Evolutionary conservation across 768 basidiomycete genomes (phyloP).

Genomic region (Phlebiopsis flavidoalba): DNA sequence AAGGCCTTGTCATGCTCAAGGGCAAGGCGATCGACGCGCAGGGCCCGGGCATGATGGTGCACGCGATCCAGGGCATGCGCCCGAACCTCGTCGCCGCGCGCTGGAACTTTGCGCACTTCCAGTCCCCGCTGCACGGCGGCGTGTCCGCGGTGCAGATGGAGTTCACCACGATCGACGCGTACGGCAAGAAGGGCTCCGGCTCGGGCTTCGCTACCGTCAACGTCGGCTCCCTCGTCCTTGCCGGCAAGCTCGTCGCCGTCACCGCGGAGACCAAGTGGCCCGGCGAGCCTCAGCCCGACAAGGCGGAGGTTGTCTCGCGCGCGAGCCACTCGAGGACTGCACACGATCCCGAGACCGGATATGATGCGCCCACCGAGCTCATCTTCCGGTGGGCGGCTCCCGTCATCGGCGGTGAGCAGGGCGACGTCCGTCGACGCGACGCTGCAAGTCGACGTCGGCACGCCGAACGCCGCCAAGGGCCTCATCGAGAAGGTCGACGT

Average conservation of each 20-base stretch:
- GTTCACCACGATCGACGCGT: slow-evolving; percentile 74
- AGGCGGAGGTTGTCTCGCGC: slow-evolving; percentile 53
- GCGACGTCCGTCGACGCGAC: slow-evolving; percentile 48
- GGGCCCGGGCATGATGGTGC: slow-evolving; percentile 82
- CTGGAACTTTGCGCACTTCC: slow-evolving; percentile 97
- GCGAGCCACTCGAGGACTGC: slow-evolving; percentile 56
- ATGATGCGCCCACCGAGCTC: slow-evolving; percentile 65
- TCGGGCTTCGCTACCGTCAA: slow-evolving; percentile 84
- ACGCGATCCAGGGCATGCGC: slow-evolving; percentile 98
- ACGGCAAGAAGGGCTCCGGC: slow-evolving; percentile 75
- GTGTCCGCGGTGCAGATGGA: slow-evolving; percentile 95
- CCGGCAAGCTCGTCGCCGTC: slow-evolving; percentile 67
- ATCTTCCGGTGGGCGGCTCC: slow-evolving; percentile 76
- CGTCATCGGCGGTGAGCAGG: slow-evolving; percentile 44
- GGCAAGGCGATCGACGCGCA: slow-evolving; percentile 53
- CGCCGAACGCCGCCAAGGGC: slow-evolving; percentile 55
- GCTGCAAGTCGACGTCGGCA: slow-evolving; percentile 53
- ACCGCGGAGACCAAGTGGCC: slow-evolving; percentile 80
- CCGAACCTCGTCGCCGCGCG: slow-evolving; percentile 87
- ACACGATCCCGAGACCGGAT: slow-evolving; percentile 77
- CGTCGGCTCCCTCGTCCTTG: slow-evolving; percentile 80
- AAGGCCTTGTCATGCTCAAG: slow-evolving; percentile 58
- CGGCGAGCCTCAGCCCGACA: slow-evolving; percentile 44
- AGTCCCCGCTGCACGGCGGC: slow-evolving; percentile 64
- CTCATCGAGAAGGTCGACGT: slow-evolving; percentile 93